A percentile compares a stretch with the other conserved stretches of the same genome.
These are phyloP conservation scores for Pleurotus cornucopiae DNA, from an alignment of 768 basidiomycete genomes.

Conservation along the genomic window DNA sequence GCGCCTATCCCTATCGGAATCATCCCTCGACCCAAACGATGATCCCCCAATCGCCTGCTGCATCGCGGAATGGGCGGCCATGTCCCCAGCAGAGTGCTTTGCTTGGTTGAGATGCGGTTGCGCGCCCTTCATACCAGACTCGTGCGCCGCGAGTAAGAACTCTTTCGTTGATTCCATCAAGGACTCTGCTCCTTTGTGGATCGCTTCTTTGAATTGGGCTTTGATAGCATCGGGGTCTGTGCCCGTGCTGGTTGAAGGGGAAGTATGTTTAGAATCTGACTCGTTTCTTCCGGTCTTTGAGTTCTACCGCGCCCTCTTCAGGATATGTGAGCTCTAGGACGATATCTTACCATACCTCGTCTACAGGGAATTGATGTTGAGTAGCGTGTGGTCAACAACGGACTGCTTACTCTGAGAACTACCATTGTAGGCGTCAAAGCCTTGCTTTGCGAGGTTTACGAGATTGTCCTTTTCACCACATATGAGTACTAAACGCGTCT, in stretches of 20 bases:
- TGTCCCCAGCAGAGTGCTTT: not conserved
- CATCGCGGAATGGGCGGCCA: not conserved
- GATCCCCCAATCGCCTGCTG: not conserved
- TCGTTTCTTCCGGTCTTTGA: not conserved
- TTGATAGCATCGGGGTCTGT: slow-evolving; percentile 4
- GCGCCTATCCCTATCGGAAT: not conserved
- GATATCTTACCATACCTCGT: not conserved
- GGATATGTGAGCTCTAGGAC: not conserved
- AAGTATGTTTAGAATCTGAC: not conserved
- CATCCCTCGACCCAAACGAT: not conserved
- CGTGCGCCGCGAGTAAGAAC: not conserved
- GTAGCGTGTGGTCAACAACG: not conserved
- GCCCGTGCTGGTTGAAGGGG: not conserved
- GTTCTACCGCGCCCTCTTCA: not conserved
- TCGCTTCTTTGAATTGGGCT: not conserved
- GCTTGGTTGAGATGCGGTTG: not conserved
- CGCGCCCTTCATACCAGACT: slow-evolving; percentile 1
- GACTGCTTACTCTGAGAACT: slow-evolving; percentile 32
- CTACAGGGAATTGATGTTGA: not conserved
- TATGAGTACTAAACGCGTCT: too few species aligned
- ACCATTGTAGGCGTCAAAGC: slow-evolving; percentile 45
- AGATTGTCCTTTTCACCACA: slow-evolving; percentile 49
- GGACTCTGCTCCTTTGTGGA: not conserved
- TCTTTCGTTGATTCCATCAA: slow-evolving; percentile 2
- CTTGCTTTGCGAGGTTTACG: slow-evolving; percentile 68